phyloP scores from a whole-genome alignment of 805 yeast genomes.

The Wickerhamiella australiensis region DNA sequence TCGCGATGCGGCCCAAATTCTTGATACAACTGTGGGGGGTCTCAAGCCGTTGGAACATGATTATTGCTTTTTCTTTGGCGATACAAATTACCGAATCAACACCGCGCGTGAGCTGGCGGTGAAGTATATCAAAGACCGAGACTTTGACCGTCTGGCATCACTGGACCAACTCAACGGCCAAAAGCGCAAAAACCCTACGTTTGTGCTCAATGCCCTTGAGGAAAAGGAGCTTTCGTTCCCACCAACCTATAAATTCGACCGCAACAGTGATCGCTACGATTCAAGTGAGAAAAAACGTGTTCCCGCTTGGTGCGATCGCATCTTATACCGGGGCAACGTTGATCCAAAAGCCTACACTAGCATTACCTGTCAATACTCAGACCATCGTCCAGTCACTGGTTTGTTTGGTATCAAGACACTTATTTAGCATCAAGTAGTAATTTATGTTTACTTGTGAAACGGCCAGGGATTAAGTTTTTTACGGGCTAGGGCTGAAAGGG shows the following conservation, averaged over 20 bases:
- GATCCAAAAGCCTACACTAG: constrained; percentile 50
- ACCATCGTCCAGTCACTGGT: constrained; percentile 83
- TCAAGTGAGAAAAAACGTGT: constrained; percentile 82
- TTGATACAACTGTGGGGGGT: constrained; percentile 27
- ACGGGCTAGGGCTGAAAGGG: no score
- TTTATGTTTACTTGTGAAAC: no score
- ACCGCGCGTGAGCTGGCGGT: constrained; percentile 62
- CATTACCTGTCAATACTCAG: constrained; percentile 54
- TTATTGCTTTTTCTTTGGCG: constrained; percentile 82
- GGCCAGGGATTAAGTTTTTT: no score
- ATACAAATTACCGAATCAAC: constrained; percentile 74
- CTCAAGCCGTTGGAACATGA: constrained; percentile 58
- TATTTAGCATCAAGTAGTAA: neutral
- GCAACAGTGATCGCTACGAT: constrained; percentile 71
- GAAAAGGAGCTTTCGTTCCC: constrained; percentile 71
- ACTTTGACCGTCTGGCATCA: constrained; percentile 45
- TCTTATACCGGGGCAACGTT: constrained; percentile 53
- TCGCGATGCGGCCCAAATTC: constrained; percentile 69
- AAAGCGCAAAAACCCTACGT: constrained; percentile 55
- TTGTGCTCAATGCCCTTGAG: constrained; percentile 57
- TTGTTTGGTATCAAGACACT: constrained; percentile 41
- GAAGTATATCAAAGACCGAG: constrained; percentile 36
- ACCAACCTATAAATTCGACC: constrained; percentile 92
- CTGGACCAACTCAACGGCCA: constrained; percentile 71
- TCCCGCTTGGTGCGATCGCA: constrained; percentile 97